Base-by-base conservation (phyloP, 148 eudicot genomes). In the Rhododendron henanense region DNA sequence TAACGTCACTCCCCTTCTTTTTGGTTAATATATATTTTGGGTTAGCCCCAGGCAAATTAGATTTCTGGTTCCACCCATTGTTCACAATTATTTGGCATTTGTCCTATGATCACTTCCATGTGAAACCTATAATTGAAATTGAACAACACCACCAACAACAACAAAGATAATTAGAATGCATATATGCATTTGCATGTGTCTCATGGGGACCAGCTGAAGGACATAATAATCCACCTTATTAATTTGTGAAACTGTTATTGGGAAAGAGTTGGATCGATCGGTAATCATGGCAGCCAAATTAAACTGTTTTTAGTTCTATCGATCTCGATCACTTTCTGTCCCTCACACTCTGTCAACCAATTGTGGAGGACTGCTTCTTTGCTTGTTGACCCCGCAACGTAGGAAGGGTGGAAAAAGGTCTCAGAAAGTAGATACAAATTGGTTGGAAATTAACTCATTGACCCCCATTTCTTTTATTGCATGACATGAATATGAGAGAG, bases 311-410 rank as follows among this genome's bases (percentile, higher is more conserved):
- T 41, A 5, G 45, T 41, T 41, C 45, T 41, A 41, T 41, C 45
- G 45, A 41, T 41, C 45, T 5, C 31, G 31, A 28, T 28, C 44
- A 41, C 44, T 3, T 25, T 63, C 80, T 77, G 6, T 39, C 50
- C 50, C 44, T 59, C 45, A 5, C 61, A 0, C 33, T 25, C 84
- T 11, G 44, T 31, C 65, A 51, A 51, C 73, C 21, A 25, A 41
- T 31, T 84, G 39, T 33, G 53, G 16, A 84, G 63, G 86, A 55
- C 85, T 81, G 75, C 73, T n/a, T 48, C 78, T 86, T 85, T 25
- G 85, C 87, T 88, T 88, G 87, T 85, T 88, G 87, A 88, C 89
- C 85, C 85, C 76, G 87, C 89, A 88, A 88, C 85, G 73, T 48
- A 18, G 79, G 57, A 69, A 69, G 78, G 28, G 53, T 73, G 85